Conservation (phyloP, 1,284 basidiomycete genomes). For the Melampsora americana region DNA sequence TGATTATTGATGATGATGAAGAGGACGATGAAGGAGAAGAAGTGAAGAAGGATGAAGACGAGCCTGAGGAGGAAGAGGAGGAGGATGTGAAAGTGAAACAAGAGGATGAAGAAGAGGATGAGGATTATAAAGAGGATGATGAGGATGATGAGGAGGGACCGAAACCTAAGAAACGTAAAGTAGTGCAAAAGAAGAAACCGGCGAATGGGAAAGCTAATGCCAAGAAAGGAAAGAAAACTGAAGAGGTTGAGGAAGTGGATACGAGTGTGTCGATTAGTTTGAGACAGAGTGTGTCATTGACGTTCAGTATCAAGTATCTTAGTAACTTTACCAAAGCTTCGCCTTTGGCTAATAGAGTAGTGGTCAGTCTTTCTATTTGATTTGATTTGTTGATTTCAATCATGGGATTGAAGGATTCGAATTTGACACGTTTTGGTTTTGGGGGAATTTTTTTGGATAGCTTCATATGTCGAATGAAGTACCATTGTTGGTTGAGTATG, state of each 20-base stretch:
- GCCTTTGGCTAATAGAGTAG: conserved; percentile 69
- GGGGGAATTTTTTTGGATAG: conserved; percentile 47
- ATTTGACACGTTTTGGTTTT: not conserved
- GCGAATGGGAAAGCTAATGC: conserved; percentile 45
- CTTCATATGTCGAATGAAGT: conserved; percentile 88
- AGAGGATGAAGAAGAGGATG: conserved; percentile 34
- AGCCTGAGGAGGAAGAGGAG: conserved; percentile 47
- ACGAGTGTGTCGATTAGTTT: conserved; percentile 52
- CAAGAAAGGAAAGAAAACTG: conserved; percentile 46
- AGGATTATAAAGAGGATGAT: conserved; percentile 49
- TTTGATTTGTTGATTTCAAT: too few species aligned
- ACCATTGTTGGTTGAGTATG: conserved; percentile 79
- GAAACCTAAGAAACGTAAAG: conserved; percentile 38
- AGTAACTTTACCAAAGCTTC: conserved; percentile 94
- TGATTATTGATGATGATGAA: conserved; percentile 51
- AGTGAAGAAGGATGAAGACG: not conserved
- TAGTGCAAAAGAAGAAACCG: conserved; percentile 45
- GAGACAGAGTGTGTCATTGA: conserved; percentile 77
- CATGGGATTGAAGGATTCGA: not conserved
- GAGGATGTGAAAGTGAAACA: conserved; percentile 43
- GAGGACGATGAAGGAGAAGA: conserved; percentile 58
- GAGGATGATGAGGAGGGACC: conserved; percentile 45
- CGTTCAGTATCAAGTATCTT: conserved; percentile 95
- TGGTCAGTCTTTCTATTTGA: conserved; percentile 52
- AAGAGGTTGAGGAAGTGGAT: conserved; percentile 53